Evolutionary conservation across 108 stramenopile genomes (phyloP), one percentile per base, ranked within the genome.

Genomic region (Discostella pseudostelligera): DNA sequence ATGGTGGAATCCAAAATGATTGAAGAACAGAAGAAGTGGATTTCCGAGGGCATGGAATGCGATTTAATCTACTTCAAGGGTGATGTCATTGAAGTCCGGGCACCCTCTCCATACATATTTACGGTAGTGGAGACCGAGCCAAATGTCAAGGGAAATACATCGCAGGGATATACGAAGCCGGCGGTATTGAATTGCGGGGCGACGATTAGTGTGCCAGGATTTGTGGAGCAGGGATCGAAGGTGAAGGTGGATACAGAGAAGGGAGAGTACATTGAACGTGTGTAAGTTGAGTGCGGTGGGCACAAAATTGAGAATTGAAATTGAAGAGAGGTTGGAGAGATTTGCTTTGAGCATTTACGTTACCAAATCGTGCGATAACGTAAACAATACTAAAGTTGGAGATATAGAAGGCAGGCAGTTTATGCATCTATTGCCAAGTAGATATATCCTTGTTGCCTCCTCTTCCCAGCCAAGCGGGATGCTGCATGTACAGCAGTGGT

Each of bases 131-230:
- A 96, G 54, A 95, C 94, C 16, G 94, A 90, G 56, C 96, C 96
- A 6, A 90, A 86, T 47, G 80, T 92, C 53, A 93, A 95, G 90
- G 96, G 95, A 14, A 97, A 96, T 70, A 97, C 96, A 0, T 83
- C 93, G 7, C 90, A 94, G 73, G 96, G 94, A 58, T 76, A 87
- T 67, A 89, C 87, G 37, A 92, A 92, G 60, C 88, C 91, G 13
- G 92, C 92, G 5, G 66, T 75, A 7, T 69, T 93, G 67, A 70
- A 65, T 65, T 84, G 83, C 53, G 92, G 92, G 16, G 88, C 88
- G 42, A 79, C 76, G n/a, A 82, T 93, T 53, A 88, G 24, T 62
- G 82, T 93, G 45, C 92, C 92, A 22, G 88, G 88, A 22, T 90
- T 85, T 69, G 57, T 93, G 54, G 79, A 89, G 56, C 74, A 82